Conservation (phyloP, 352 stramenopile species). For the Pythium monospermum region DNA sequence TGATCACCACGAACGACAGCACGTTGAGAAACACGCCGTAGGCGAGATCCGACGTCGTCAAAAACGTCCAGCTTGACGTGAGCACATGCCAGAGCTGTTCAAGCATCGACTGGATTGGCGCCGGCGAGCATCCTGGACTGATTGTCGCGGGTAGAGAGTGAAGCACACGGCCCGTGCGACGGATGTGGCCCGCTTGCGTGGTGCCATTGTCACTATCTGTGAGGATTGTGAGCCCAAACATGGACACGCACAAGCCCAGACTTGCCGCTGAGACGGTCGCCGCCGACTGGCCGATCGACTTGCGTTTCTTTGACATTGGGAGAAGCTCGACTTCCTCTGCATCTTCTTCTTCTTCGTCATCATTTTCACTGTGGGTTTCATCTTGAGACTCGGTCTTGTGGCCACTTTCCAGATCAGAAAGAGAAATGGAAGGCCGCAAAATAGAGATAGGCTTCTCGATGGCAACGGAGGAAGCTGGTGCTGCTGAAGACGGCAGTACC, state of each 20-base stretch:
- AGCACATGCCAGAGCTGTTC: slow-evolving; percentile 29
- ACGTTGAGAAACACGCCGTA: slow-evolving; percentile 69
- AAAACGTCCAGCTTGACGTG: slow-evolving; percentile 38
- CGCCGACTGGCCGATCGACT: slow-evolving; percentile 13
- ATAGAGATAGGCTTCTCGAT: too few species aligned
- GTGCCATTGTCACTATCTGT: slow-evolving; percentile 44
- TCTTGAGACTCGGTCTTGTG: slow-evolving; percentile 15
- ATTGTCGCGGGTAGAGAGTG: slow-evolving; percentile 40
- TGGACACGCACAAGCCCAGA: slow-evolving; percentile 60
- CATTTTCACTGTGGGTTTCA: slow-evolving; percentile 1
- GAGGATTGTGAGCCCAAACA: slow-evolving; percentile 76
- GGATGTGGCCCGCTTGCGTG: slow-evolving; percentile 34
- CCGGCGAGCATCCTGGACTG: slow-evolving; percentile 29
- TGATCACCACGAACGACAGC: slow-evolving; percentile 62
- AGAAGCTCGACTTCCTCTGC: slow-evolving; percentile 34
- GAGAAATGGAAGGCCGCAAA: slow-evolving; percentile 18
- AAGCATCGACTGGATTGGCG: slow-evolving; percentile 26
- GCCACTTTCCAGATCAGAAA: slow-evolving; percentile 28
- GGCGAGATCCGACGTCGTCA: slow-evolving; percentile 57
- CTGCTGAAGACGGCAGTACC: too few species aligned
- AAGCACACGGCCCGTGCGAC: slow-evolving; percentile 50
- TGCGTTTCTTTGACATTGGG: slow-evolving; percentile 29
- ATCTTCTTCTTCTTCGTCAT: slow-evolving; percentile 17
- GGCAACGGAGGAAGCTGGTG: too few species aligned
- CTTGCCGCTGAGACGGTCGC: slow-evolving; percentile 47